Percentiles rank a stretch among this genome's conserved stretches.
Conservation (phyloP, 2,329 filamentous ascomycete species). For the Sporothrix globosa region DNA sequence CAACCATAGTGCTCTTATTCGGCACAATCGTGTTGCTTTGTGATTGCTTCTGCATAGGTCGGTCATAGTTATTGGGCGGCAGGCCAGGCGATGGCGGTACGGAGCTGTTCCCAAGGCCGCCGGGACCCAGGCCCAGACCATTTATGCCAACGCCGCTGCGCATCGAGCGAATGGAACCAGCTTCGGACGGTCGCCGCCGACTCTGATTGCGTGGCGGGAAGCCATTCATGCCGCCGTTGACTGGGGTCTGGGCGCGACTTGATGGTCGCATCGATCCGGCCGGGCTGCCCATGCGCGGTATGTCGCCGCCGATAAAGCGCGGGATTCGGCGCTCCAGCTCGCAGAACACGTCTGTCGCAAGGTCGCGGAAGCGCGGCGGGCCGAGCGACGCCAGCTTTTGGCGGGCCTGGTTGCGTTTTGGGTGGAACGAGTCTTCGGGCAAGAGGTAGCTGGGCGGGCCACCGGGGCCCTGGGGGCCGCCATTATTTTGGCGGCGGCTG, state of each 20-base stretch:
- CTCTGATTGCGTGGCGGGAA: constrained; percentile 57
- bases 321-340: constrained; percentile 91
- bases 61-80: constrained; percentile 66
- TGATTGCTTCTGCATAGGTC: constrained; percentile 84
- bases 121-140: constrained; percentile 35
- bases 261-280: constrained; percentile 61
- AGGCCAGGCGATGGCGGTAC: constrained; percentile 64
- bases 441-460: constrained; percentile 72
- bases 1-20: constrained; percentile 96
- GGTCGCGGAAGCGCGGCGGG: constrained; percentile 81
- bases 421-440: constrained; percentile 89
- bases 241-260: constrained; percentile 65
- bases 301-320: constrained; percentile 70
- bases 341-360: constrained; percentile 94
- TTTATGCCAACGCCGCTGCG: constrained; percentile 40
- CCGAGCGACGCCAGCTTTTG: constrained; percentile 92
- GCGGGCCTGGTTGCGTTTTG: constrained; percentile 95
- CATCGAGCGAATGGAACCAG: constrained; percentile 60
- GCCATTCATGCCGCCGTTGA: constrained; percentile 54
- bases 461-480: constrained; percentile 50
- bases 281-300: constrained; percentile 70
- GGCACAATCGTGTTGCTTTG: constrained; percentile 96
- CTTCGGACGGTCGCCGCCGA: constrained; percentile 62
- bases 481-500: constrained; percentile 57
- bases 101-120: constrained; percentile 31